These are phyloP conservation scores for Yarrowia phangngaensis DNA, from an alignment of 805 yeast species.

Conservation along the genomic window DNA sequence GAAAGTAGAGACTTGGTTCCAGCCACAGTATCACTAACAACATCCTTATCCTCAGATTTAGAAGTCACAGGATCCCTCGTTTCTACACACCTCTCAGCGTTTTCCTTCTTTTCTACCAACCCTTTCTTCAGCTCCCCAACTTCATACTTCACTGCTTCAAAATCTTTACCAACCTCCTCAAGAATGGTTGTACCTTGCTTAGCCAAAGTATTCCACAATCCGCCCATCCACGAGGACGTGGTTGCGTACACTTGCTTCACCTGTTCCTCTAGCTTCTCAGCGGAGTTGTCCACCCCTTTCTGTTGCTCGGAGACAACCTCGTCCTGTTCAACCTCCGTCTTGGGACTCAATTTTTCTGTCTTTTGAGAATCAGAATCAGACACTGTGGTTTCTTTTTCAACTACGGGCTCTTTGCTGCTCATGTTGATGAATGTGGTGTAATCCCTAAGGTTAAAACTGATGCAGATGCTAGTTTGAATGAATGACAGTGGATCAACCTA, in stretches of 20 bases:
- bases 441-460: too few species aligned
- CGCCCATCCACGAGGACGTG: conserved; percentile 31
- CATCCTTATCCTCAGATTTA: conserved; percentile 8
- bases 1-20: conserved; percentile 27
- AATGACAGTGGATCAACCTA: too few species aligned
- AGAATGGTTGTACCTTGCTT: conserved; percentile 36
- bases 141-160: conserved; percentile 31
- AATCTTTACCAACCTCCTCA: conserved; percentile 35
- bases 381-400: too few species aligned
- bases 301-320: neutral
- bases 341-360: too few species aligned
- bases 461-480: too few species aligned
- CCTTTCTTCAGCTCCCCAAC: conserved; percentile 29
- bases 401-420: too few species aligned
- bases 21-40: neutral
- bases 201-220: conserved; percentile 36
- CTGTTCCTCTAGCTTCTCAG: conserved; percentile 33
- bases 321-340: neutral
- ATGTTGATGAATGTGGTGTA: too few species aligned
- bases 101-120: conserved; percentile 26
- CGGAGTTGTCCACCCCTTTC: conserved; percentile 33
- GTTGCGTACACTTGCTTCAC: conserved; percentile 32
- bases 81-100: too few species aligned
- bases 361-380: too few species aligned
- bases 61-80: neutral